Conservation (phyloP, 345 rosid genomes). For the Theobroma cacao region DNA sequence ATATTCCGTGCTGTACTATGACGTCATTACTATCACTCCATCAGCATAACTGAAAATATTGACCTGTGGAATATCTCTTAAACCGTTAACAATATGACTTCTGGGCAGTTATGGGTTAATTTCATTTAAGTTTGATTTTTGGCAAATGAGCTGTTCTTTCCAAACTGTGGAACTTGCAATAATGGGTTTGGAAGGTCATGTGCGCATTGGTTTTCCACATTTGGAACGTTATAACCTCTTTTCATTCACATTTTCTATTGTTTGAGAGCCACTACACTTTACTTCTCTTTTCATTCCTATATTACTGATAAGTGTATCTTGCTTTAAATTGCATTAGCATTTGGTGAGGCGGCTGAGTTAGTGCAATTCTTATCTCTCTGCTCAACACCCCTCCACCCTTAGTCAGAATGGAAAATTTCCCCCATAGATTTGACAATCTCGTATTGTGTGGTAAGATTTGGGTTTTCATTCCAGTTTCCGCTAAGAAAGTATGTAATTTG, state of each 20-base stretch:
- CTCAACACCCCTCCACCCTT: neutral
- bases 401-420: neutral
- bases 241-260: neutral
- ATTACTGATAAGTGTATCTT: neutral
- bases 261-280: neutral
- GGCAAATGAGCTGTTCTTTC: neutral
- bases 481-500: neutral
- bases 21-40: neutral
- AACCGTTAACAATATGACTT: neutral
- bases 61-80: neutral
- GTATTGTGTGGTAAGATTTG: neutral
- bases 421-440: neutral
- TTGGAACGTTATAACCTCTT: neutral
- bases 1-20: neutral
- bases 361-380: neutral
- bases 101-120: neutral
- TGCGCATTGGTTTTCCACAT: neutral
- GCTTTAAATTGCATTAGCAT: neutral
- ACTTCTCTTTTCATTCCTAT: neutral
- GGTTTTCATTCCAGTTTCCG: neutral
- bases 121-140: neutral
- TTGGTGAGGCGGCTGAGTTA: neutral
- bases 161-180: neutral
- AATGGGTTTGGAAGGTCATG: neutral
- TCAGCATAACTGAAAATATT: neutral